Evolutionary conservation across 2,329 filamentous ascomycete genomes (phyloP), one percentile per base, ranked within the genome.

Genomic region (Trichoderma sp.): DNA sequence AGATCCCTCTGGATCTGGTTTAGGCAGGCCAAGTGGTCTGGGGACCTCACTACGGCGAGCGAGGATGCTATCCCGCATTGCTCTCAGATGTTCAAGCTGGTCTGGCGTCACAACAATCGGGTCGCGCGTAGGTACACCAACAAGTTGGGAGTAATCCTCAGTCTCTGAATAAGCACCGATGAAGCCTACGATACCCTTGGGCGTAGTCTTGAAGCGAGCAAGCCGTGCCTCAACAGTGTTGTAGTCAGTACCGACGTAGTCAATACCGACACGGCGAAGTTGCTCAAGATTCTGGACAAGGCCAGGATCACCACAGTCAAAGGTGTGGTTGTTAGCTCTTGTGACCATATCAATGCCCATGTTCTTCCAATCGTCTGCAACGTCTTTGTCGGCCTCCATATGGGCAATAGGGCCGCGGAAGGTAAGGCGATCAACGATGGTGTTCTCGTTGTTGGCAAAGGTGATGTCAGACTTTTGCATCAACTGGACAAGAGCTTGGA

Each of bases 301-400:
- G 14, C 65, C 65, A 43, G 65, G 18, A 7, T 68, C 65, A 7
- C 65, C 65, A 32, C 56, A 58, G 26, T 60, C 65, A 18, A 68
- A 68, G 9, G 65, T 68, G 34, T 68, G 65, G 3, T 68, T 68
- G 7, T 68, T 68, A 1, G 65, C 65, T 58, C 58, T 68, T 4
- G 65, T 68, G 12, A 68, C 65, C 67, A 70, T 70, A n/a, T 53
- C 57, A 12, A 70, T 62, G 15, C 67, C 67, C 67, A 70, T 70
- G 1, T 63, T 53, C n/a, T 36, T 63, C 67, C 67, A 70, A 30
- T 70, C 67, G 7, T 63, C 67, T 1, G 15, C 58, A 26, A 70
- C 58, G 18, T 28, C n/a, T 18, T 62, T 63, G 28, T 70, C 67
- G 12, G 67, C 67, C 28, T 70, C 67, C 67, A 70, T 70, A 43